Percentiles rank a stretch among this genome's conserved stretches.
Conservation (phyloP, 1,284 basidiomycete genomes). For the Ganoderma sinense region DNA sequence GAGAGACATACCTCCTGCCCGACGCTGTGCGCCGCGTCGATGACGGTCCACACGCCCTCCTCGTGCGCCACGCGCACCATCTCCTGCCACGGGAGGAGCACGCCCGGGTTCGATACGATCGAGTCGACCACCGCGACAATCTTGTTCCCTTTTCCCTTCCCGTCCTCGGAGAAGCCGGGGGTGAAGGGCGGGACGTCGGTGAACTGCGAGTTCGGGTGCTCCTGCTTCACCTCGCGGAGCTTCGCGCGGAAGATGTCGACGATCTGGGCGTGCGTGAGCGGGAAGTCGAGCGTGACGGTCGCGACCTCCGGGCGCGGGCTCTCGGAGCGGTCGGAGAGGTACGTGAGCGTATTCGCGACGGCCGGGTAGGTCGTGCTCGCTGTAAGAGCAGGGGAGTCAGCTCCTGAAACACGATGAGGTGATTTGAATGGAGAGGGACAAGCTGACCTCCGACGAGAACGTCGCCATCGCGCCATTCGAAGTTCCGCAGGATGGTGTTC, state of each 20-base stretch:
- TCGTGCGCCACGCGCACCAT: constrained; percentile 76
- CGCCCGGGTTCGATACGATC: constrained; percentile 77
- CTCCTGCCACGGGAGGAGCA: constrained; percentile 81
- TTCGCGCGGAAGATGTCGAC: constrained; percentile 59
- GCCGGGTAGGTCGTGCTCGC: constrained; percentile 64
- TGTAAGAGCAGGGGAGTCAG: constrained; percentile 5
- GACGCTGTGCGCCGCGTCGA: constrained; percentile 89
- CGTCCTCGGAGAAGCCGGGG: constrained; percentile 16
- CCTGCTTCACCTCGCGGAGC: constrained; percentile 45
- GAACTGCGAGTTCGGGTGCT: constrained; percentile 37
- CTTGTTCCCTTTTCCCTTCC: constrained; percentile 45
- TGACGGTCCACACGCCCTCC: constrained; percentile 70
- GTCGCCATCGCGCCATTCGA: constrained; percentile 61
- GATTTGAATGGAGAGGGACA: neutral
- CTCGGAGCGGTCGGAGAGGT: constrained; percentile 59
- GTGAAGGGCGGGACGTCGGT: constrained; percentile 33
- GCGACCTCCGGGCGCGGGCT: constrained; percentile 30
- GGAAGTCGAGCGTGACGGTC: constrained; percentile 44
- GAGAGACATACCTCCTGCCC: constrained; percentile 49
- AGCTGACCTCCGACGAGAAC: constrained; percentile 54
- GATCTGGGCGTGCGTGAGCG: constrained; percentile 68
- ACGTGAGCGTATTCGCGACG: constrained; percentile 62
- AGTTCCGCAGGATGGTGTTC: constrained; percentile 70
- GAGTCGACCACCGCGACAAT: constrained; percentile 81
- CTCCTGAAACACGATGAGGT: neutral